A percentile compares a stretch with the other conserved stretches of the same genome.
phyloP scores from a whole-genome alignment of 176 grass and related monocot species.

The Ensete ventricosum region DNA sequence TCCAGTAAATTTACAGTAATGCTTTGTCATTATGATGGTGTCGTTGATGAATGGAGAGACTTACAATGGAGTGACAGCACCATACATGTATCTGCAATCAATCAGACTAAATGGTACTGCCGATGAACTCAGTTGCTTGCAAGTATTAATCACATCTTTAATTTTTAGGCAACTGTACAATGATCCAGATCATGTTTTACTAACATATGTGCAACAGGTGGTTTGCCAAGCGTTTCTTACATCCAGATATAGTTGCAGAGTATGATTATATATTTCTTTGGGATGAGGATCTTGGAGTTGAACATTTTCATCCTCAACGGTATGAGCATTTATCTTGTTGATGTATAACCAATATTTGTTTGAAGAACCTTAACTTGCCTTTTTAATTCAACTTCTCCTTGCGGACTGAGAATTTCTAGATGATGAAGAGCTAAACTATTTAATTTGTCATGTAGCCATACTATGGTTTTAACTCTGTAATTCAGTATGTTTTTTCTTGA shows the following conservation, averaged over 20 bases:
- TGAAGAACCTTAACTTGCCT: background rate
- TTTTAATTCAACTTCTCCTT: background rate
- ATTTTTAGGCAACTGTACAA: background rate
- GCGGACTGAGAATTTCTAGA: background rate
- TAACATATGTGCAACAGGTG: slow-evolving; percentile 11
- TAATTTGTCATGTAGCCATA: too few relatives aligned
- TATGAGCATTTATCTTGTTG: background rate
- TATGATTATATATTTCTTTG: slow-evolving; percentile 30
- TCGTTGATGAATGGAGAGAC: slow-evolving; percentile 16
- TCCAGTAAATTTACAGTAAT: slow-evolving; percentile 12
- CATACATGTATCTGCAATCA: slow-evolving; percentile 18
- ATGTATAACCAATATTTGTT: background rate
- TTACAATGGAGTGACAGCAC: slow-evolving; percentile 12
- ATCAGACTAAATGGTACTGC: slow-evolving; percentile 15
- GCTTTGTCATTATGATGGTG: slow-evolving; percentile 19
- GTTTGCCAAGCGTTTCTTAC: slow-evolving; percentile 35
- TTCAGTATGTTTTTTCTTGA: background rate
- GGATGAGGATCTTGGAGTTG: slow-evolving; percentile 28
- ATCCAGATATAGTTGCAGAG: slow-evolving; percentile 24
- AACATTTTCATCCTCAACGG: slow-evolving; percentile 21
- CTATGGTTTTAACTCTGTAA: too few relatives aligned
- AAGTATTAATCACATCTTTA: background rate
- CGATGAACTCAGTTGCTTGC: background rate
- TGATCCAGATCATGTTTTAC: background rate
- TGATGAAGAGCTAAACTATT: background rate